Evolutionary conservation across 257 asterid genomes (phyloP), one percentile per base, ranked within the genome.

Genomic region (Rehmannia glutinosa): DNA sequence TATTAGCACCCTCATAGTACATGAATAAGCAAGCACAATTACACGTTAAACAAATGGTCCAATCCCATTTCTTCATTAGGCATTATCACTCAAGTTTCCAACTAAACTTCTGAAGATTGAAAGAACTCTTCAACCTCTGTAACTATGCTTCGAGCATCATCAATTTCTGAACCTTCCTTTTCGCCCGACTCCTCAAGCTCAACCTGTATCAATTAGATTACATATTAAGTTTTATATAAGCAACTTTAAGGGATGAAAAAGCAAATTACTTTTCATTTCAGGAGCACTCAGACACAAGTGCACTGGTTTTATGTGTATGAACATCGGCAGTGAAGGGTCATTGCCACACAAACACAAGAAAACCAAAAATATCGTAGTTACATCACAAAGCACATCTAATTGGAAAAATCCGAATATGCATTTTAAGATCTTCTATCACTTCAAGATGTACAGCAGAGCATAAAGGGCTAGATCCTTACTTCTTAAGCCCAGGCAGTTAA

Each of bases 151-250:
- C 69, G 86, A 45, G 97, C 97, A 72, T 91, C 97, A 54, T 85
- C 88, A 52, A 88, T 66, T 75, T 91, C 97, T 15, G 81, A 66
- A 57, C 91, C 84, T 61, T 78, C 91, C 50, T 84, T 83, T 73
- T 80, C 67, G 42, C 83, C 84, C 0, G 86, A 78, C 79, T 91
- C 95, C 73, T 86, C 92, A 66, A 86, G 58, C 79, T 86, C 93
- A 70, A 28, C 90, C 97, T 91, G 88, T 45, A 35, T 19, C 64
- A 77, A 56, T 63, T 52, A 27, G 42, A 53, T 52, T 32, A 7
- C 41, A 21, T 36, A 41, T 61, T 35, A 54, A 38, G 23, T 13
- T 24, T 49, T 2, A 17, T 47, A 19, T 2, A 36, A 45, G 46
- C 59, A 36, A 45, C 23, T 61, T 36, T 62, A 63, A 30, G 36